A percentile compares a stretch with the other conserved stretches of the same genome.
Conservation (phyloP, 2,329 filamentous ascomycete genomes). For the Colletotrichum cereale region DNA sequence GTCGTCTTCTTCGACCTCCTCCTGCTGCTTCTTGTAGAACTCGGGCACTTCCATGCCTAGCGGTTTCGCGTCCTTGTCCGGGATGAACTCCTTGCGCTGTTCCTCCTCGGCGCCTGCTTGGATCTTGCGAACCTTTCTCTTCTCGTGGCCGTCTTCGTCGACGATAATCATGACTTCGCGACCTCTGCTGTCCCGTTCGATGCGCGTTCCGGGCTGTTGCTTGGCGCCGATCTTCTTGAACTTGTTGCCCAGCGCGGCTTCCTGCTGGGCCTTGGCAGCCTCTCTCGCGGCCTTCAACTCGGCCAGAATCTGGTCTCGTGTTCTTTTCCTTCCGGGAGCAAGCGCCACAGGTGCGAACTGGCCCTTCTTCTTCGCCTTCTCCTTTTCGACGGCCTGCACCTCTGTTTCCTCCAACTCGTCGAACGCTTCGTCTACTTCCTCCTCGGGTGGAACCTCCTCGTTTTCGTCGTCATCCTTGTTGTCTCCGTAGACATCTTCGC, state of each 20-base stretch:
- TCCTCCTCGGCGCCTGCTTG: conserved; percentile 53
- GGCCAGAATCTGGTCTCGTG: conserved; percentile 75
- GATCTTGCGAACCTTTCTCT: conserved; percentile 71
- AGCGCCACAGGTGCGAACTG: conserved; percentile 67
- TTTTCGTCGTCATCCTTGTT: conserved; percentile 48
- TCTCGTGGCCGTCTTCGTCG: conserved; percentile 75
- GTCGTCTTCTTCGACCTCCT: conserved; percentile 62
- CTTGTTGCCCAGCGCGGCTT: conserved; percentile 66
- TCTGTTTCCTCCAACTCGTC: conserved; percentile 68
- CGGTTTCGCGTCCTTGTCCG: conserved; percentile 67
- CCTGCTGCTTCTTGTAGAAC: conserved; percentile 62
- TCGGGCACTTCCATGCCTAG: conserved; percentile 77
- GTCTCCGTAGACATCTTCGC: conserved; percentile 74
- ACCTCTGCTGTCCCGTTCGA: conserved; percentile 72
- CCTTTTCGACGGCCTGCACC: conserved; percentile 65
- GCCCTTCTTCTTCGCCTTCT: conserved; percentile 71
- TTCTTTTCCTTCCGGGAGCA: conserved; percentile 70
- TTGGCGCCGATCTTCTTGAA: conserved; percentile 75
- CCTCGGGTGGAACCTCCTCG: conserved; percentile 44
- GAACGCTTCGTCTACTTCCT: conserved; percentile 75
- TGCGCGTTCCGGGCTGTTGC: conserved; percentile 66
- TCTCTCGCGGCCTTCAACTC: conserved; percentile 74
- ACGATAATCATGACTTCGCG: conserved; percentile 74
- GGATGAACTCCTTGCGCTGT: conserved; percentile 60
- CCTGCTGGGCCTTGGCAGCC: conserved; percentile 67